A percentile compares a stretch with the other conserved stretches of the same genome.
phyloP scores from a whole-genome alignment of 192 early-diverging fungal species.

The Chytriomyces sp. region DNA sequence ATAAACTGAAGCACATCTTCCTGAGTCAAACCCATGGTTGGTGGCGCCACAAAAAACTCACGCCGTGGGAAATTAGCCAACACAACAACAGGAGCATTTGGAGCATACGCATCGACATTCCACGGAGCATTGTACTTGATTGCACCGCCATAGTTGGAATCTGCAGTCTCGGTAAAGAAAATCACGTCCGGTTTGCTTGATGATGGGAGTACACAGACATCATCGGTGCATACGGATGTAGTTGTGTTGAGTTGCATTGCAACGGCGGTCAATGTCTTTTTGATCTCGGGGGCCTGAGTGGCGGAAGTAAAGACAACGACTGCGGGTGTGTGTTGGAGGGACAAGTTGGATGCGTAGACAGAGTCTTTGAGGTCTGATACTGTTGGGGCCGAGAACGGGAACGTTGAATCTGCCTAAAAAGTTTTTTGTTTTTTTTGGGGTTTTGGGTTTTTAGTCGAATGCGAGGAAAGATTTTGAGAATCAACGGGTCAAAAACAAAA shows the following conservation, averaged over 20 bases:
- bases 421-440: too few relatives aligned
- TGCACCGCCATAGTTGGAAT: too few relatives aligned
- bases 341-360: background rate
- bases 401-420: background rate
- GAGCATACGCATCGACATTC: too few relatives aligned
- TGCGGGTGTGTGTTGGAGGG: background rate
- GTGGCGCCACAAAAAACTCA: background rate
- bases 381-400: background rate
- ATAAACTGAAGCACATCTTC: conserved; percentile 13
- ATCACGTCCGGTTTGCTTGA: conserved; percentile 16
- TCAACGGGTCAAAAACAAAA: too few relatives aligned
- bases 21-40: background rate
- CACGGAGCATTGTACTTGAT: too few relatives aligned
- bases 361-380: conserved; percentile 15
- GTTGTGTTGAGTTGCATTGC: background rate
- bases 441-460: too few relatives aligned
- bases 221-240: conserved; percentile 11
- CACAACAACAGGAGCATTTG: background rate
- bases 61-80: background rate
- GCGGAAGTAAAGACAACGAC: background rate
- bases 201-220: background rate
- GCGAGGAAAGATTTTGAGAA: too few relatives aligned
- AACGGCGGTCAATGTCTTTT: background rate
- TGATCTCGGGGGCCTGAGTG: background rate
- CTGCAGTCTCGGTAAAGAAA: conserved; percentile 8